Evolutionary conservation across 495 filamentous ascomycete genomes (phyloP).

Genomic region (Penicillium manginii): DNA sequence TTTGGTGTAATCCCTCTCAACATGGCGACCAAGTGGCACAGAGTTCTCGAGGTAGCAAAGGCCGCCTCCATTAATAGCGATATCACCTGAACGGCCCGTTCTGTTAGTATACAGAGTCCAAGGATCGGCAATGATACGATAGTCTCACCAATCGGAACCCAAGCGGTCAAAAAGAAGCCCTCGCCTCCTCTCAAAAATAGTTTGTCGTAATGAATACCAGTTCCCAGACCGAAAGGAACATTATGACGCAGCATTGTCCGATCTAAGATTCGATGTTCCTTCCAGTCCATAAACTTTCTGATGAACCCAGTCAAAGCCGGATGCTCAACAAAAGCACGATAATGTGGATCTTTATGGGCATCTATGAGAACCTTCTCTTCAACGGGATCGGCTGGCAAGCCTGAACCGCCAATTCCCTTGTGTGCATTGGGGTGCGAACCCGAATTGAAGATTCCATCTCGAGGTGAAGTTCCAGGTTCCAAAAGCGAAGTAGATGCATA

Average conservation of each 20-base stretch:
- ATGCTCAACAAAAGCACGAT: slow-evolving; percentile 54
- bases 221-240: slow-evolving; percentile 53
- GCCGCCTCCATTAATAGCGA: slow-evolving; percentile 52
- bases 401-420: slow-evolving; percentile 51
- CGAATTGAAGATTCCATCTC: slow-evolving; percentile 48
- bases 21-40: slow-evolving; percentile 15
- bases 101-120: not conserved
- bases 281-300: slow-evolving; percentile 52
- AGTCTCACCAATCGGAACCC: slow-evolving; percentile 54
- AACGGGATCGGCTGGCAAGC: slow-evolving; percentile 33
- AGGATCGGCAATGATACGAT: not conserved
- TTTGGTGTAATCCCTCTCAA: slow-evolving; percentile 26
- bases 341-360: slow-evolving; percentile 50
- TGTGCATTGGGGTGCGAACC: slow-evolving; percentile 42
- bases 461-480: slow-evolving; percentile 31
- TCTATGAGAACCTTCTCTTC: slow-evolving; percentile 47
- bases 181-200: slow-evolving; percentile 57
- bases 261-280: slow-evolving; percentile 42
- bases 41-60: slow-evolving; percentile 56
- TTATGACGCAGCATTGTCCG: slow-evolving; percentile 57
- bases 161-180: slow-evolving; percentile 56
- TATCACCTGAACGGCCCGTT: slow-evolving; percentile 36
- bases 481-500: slow-evolving; percentile 52
- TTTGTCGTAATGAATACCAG: slow-evolving; percentile 61
- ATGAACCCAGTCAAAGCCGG: slow-evolving; percentile 50